Evolutionary conservation across 768 basidiomycete genomes (phyloP).

Genomic region (Hericium rajendrae): DNA sequence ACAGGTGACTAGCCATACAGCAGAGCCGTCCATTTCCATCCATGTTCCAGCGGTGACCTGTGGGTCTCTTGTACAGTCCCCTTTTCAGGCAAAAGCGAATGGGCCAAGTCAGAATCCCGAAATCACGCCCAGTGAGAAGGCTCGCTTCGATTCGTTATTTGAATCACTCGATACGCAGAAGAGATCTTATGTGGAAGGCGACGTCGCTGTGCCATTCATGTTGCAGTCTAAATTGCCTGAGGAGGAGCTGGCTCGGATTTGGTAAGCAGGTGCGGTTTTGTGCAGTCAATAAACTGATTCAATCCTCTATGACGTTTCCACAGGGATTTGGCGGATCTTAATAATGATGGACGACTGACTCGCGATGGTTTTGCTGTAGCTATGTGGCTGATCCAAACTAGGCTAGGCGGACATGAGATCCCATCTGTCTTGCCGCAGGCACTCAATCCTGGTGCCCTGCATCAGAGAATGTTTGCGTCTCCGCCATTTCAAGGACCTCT

Average conservation of each 20-base stretch:
- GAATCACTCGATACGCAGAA: slow-evolving; percentile 67
- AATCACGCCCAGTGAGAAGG: slow-evolving; percentile 80
- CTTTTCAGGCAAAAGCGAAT: slow-evolving; percentile 7
- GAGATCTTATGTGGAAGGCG: slow-evolving; percentile 81
- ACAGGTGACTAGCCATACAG: slow-evolving; percentile 4
- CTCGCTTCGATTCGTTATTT: slow-evolving; percentile 69
- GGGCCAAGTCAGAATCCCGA: slow-evolving; percentile 40
- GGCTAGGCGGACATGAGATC: slow-evolving; percentile 69
- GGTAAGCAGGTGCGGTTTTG: slow-evolving; percentile 44
- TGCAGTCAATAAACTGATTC: not conserved
- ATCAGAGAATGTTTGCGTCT: slow-evolving; percentile 31
- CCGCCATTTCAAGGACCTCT: slow-evolving; percentile 22
- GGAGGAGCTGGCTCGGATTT: slow-evolving; percentile 79
- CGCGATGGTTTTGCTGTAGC: slow-evolving; percentile 94
- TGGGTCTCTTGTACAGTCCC: slow-evolving; percentile 16
- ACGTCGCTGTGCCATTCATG: slow-evolving; percentile 94
- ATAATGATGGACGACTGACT: slow-evolving; percentile 77
- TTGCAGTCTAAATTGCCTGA: slow-evolving; percentile 78
- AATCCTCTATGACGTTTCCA: not conserved
- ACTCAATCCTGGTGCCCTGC: slow-evolving; percentile 78
- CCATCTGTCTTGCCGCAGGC: slow-evolving; percentile 60
- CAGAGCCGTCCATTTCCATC: slow-evolving; percentile 7
- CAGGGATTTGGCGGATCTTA: slow-evolving; percentile 92
- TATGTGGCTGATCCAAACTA: slow-evolving; percentile 85
- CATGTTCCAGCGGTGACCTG: slow-evolving; percentile 17